Conservation (phyloP, 1,139 yeast genomes). For the Pichia sp. region DNA sequence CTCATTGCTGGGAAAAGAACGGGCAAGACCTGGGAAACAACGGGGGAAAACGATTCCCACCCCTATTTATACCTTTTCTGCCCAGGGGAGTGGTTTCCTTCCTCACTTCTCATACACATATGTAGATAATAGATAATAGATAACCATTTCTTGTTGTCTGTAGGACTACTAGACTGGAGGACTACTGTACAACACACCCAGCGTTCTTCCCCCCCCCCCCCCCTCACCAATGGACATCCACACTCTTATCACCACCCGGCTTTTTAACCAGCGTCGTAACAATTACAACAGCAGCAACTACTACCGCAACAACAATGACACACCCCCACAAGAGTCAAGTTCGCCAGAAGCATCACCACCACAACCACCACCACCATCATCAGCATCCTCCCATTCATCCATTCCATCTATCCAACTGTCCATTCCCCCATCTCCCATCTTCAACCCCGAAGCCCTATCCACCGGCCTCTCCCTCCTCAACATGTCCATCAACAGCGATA, state of each 20-base stretch:
- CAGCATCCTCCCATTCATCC: neutral
- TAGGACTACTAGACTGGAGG: too few species aligned
- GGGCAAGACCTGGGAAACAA: too few species aligned
- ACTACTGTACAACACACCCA: too few species aligned
- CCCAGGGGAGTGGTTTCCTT: too few species aligned
- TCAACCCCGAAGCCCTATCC: neutral
- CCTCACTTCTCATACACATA: too few species aligned
- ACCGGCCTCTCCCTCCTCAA: conserved; percentile 15
- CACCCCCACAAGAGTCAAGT: too few species aligned
- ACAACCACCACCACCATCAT: neutral
- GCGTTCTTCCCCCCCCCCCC: neutral
- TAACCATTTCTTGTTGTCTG: too few species aligned
- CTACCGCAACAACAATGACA: too few species aligned
- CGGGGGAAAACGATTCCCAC: too few species aligned
- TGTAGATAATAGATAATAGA: too few species aligned
- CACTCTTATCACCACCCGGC: neutral
- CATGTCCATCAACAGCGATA: conserved; percentile 16
- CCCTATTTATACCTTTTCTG: too few species aligned
- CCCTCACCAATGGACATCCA: neutral
- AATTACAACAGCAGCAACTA: neutral
- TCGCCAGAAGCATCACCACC: neutral
- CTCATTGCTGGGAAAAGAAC: too few species aligned
- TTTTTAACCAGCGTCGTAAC: neutral
- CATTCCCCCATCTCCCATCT: conserved; percentile 13
- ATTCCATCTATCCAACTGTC: neutral